Conservation (phyloP, 257 asterid genomes). For the Nicotiana noctiflora region DNA sequence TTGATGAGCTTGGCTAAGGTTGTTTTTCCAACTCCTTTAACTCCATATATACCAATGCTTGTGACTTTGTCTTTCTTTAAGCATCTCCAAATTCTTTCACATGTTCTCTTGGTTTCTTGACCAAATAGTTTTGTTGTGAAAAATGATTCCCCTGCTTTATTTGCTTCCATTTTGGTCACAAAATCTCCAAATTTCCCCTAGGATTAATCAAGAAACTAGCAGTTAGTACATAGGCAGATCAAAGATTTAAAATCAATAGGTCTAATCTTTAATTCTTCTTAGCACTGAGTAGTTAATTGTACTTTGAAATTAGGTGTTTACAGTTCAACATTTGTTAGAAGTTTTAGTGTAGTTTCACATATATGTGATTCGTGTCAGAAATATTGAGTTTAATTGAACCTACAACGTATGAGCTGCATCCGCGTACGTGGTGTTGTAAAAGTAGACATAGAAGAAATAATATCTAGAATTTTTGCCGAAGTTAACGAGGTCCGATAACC, state of each 20-base stretch:
- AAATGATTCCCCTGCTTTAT: constrained; percentile 12
- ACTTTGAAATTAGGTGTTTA: too few relatives aligned
- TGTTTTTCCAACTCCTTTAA: constrained; percentile 24
- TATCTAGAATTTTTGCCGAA: too few relatives aligned
- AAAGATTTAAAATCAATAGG: too few relatives aligned
- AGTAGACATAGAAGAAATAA: neutral
- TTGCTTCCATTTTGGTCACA: neutral
- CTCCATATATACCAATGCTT: constrained; percentile 25
- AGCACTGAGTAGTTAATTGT: too few relatives aligned
- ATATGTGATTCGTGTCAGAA: too few relatives aligned
- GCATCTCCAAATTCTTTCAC: constrained; percentile 15
- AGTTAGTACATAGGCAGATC: too few relatives aligned
- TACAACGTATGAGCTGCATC: too few relatives aligned
- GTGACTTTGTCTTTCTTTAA: constrained; percentile 10
- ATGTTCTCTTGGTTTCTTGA: constrained; percentile 12
- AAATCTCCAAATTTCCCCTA: neutral
- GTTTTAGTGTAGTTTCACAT: too few relatives aligned
- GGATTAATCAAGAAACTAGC: neutral
- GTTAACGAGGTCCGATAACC: neutral
- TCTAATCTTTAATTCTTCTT: too few relatives aligned
- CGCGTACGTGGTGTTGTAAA: neutral
- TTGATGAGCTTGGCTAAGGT: constrained; percentile 4
- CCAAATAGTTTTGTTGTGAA: constrained; percentile 17
- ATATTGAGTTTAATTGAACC: too few relatives aligned
- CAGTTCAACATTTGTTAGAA: too few relatives aligned